Evolutionary conservation across 208 protist species (phyloP).

Genomic region (Zelonia costaricensis): DNA sequence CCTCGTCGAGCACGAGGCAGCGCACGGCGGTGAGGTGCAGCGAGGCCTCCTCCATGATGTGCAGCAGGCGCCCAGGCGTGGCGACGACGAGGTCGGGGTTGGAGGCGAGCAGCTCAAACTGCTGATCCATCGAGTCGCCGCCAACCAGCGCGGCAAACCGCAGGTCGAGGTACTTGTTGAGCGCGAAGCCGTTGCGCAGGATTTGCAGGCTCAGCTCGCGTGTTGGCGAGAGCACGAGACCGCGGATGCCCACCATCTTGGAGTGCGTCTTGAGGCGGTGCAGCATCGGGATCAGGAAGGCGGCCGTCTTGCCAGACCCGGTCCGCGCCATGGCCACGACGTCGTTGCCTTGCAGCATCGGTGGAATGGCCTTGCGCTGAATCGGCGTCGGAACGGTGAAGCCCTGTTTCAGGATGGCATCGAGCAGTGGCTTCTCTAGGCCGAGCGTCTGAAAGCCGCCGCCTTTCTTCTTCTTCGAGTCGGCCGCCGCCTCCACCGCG

Average conservation of each 20-base stretch:
- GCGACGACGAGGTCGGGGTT: conserved; percentile 99
- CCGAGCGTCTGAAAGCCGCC: conserved; percentile 91
- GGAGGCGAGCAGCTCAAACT: conserved; percentile 96
- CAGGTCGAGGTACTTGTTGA: conserved; percentile 95
- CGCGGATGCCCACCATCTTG: conserved; percentile 94
- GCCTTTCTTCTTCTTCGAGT: conserved; percentile 76
- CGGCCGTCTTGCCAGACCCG: conserved; percentile 99
- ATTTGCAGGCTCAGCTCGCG: conserved; percentile 99
- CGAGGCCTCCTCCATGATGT: conserved; percentile 96
- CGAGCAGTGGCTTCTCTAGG: conserved; percentile 90
- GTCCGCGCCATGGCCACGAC: conserved; percentile 99
- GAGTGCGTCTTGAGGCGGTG: conserved; percentile 92
- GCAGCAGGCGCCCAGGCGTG: conserved; percentile 99
- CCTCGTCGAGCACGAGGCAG: conserved; percentile 99
- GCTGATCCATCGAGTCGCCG: conserved; percentile 96
- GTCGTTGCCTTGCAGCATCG: conserved; percentile 95
- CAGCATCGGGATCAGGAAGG: conserved; percentile 98
- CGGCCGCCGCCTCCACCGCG: conserved; percentile 55
- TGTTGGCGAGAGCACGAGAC: conserved; percentile 98
- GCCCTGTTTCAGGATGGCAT: conserved; percentile 94
- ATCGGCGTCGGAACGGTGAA: conserved; percentile 99
- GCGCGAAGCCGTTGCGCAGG: conserved; percentile 93
- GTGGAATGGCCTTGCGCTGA: conserved; percentile 97
- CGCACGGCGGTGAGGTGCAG: conserved; percentile 92
- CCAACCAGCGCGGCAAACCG: conserved; percentile 96